phyloP scores from a whole-genome alignment of 331 rosid species.

The Phaseolus coccineus region DNA sequence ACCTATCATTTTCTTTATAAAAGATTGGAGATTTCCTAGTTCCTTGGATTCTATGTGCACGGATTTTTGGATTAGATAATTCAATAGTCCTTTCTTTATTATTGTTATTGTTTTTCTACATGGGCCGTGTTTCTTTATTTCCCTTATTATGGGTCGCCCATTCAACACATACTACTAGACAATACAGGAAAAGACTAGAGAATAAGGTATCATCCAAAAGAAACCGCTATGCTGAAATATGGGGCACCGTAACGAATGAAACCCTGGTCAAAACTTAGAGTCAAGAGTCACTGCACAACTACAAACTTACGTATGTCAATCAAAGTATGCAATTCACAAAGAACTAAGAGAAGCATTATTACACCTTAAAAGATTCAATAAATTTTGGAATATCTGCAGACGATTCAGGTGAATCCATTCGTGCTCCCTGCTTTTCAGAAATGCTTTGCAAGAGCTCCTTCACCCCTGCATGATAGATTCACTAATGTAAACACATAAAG shows the following conservation, averaged over 20 bases:
- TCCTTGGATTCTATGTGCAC: neutral
- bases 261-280: slow-evolving; percentile 22
- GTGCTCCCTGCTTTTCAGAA: slow-evolving; percentile 91
- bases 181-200: neutral
- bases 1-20: neutral
- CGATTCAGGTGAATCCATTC: slow-evolving; percentile 83
- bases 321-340: slow-evolving; percentile 33
- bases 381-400: slow-evolving; percentile 80
- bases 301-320: slow-evolving; percentile 27
- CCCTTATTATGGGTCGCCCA: neutral
- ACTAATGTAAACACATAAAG: slow-evolving; percentile 33
- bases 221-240: neutral
- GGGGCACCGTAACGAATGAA: slow-evolving; percentile 25
- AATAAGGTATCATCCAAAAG: neutral
- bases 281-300: slow-evolving; percentile 17
- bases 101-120: neutral
- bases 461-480: slow-evolving; percentile 65
- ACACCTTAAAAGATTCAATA: slow-evolving; percentile 78
- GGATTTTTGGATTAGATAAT: neutral
- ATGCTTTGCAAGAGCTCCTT: slow-evolving; percentile 85
- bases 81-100: neutral
- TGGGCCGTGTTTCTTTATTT: neutral
- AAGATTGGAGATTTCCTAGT: neutral
- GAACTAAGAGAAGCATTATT: slow-evolving; percentile 44
- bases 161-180: neutral